Evolutionary conservation across 1,139 yeast genomes (phyloP).

Genomic region (Taphrina wiesneri): DNA sequence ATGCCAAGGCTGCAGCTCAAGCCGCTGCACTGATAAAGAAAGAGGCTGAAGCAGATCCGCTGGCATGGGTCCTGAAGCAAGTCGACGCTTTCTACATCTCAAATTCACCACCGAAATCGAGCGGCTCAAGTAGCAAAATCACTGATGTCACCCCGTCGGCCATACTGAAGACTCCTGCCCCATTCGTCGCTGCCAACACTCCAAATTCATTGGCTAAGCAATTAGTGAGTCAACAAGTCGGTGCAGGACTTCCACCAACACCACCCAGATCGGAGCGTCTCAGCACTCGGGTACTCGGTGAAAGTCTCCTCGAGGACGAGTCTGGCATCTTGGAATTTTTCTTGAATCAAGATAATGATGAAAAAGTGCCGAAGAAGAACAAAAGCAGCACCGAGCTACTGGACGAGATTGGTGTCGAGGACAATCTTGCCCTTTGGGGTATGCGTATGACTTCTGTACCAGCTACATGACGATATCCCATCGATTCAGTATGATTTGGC

Average conservation of each 20-base stretch:
- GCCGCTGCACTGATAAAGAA: conserved; percentile 19
- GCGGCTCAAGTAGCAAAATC: neutral
- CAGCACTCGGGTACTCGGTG: conserved; percentile 18
- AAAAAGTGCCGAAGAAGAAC: neutral
- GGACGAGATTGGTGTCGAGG: conserved; percentile 7
- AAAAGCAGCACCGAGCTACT: neutral
- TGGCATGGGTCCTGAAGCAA: conserved; percentile 32
- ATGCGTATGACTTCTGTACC: conserved; percentile 1
- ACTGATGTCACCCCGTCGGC: conserved; percentile 15
- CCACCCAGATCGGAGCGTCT: conserved; percentile 24
- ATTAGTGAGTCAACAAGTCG: neutral
- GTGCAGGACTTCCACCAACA: conserved; percentile 8
- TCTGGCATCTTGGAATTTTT: conserved; percentile 1
- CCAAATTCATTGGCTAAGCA: conserved; percentile 12
- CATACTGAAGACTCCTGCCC: conserved; percentile 14
- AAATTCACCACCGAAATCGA: neutral
- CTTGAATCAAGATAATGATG: neutral
- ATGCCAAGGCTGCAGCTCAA: conserved; percentile 21
- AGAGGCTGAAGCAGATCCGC: conserved; percentile 32
- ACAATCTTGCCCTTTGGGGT: conserved; percentile 6
- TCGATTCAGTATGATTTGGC: no score
- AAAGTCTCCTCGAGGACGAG: conserved; percentile 4
- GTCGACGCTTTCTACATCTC: conserved; percentile 8
- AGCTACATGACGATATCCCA: neutral
- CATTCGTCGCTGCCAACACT: conserved; percentile 26